Evolutionary conservation across 805 yeast genomes (phyloP).

Genomic region (Cyberlindnera samutprakarnensis): DNA sequence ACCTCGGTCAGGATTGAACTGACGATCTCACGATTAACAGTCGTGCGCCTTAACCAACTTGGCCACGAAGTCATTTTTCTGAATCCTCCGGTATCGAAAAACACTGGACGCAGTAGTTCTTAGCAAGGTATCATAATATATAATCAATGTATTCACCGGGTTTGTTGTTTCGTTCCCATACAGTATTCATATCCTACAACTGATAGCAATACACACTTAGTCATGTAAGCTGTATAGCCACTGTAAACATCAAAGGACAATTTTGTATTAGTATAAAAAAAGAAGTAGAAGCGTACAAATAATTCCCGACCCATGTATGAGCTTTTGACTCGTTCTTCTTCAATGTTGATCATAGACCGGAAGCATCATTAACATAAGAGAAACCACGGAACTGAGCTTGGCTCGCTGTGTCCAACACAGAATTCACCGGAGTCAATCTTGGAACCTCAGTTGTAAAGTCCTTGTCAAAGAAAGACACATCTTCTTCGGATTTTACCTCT

Average conservation of each 20-base stretch:
- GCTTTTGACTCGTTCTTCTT: no score
- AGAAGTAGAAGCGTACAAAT: no score
- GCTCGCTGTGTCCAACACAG: constrained; percentile 74
- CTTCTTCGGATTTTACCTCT: constrained; percentile 78
- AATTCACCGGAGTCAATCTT: constrained; percentile 88
- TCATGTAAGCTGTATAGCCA: no score
- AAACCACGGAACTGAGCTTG: constrained; percentile 98
- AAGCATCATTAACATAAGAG: constrained; percentile 71
- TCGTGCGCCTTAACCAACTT: constrained; percentile 39
- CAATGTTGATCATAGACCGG: constrained; percentile 24
- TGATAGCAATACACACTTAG: no score
- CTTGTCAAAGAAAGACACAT: constrained; percentile 86
- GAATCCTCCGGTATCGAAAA: no score
- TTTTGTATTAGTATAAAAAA: no score
- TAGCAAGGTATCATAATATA: no score
- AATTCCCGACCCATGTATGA: no score
- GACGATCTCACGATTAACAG: constrained; percentile 45
- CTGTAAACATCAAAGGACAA: no score
- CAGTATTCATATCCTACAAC: no score
- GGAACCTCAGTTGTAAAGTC: constrained; percentile 95
- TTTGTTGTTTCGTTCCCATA: no score
- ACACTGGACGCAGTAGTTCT: background rate
- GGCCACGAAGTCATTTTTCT: constrained; percentile 23
- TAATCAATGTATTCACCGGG: no score
- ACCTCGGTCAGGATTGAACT: constrained; percentile 47